phyloP scores from a whole-genome alignment of 345 rosid genomes.

The Reutealis trisperma region DNA sequence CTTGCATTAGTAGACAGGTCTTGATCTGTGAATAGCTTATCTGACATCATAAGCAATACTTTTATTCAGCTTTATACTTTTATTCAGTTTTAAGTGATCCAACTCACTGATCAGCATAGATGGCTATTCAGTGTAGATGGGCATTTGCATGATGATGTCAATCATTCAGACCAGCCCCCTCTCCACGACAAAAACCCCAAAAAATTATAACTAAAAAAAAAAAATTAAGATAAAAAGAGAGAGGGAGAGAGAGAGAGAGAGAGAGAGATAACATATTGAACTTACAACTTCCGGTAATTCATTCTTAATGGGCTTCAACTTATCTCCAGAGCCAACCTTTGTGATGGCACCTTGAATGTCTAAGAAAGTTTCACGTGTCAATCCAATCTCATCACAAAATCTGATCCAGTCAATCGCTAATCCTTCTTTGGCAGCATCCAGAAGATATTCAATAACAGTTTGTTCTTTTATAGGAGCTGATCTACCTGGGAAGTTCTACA shows the following conservation, averaged over 20 bases:
- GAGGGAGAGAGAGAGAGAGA: no score
- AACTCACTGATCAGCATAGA: neutral
- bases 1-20: slow-evolving; percentile 35
- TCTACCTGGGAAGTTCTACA: slow-evolving; percentile 43
- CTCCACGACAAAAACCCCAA: neutral
- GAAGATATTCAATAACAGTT: slow-evolving; percentile 44
- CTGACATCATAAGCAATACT: slow-evolving; percentile 27
- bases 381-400: slow-evolving; percentile 37
- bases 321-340: slow-evolving; percentile 45
- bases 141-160: neutral
- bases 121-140: neutral
- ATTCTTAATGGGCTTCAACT: slow-evolving; percentile 47
- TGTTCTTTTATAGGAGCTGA: slow-evolving; percentile 48
- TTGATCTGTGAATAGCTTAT: slow-evolving; percentile 45
- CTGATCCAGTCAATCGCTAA: slow-evolving; percentile 38
- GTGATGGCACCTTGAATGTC: slow-evolving; percentile 39
- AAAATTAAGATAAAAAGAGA: neutral
- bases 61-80: neutral
- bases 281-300: slow-evolving; percentile 49
- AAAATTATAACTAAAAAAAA: neutral
- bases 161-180: neutral
- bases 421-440: slow-evolving; percentile 46
- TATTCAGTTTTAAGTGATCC: slow-evolving; percentile 1
- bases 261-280: slow-evolving; percentile 1
- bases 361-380: slow-evolving; percentile 28